phyloP scores from a whole-genome alignment of 768 basidiomycete genomes.

The Amanita thiersii region DNA sequence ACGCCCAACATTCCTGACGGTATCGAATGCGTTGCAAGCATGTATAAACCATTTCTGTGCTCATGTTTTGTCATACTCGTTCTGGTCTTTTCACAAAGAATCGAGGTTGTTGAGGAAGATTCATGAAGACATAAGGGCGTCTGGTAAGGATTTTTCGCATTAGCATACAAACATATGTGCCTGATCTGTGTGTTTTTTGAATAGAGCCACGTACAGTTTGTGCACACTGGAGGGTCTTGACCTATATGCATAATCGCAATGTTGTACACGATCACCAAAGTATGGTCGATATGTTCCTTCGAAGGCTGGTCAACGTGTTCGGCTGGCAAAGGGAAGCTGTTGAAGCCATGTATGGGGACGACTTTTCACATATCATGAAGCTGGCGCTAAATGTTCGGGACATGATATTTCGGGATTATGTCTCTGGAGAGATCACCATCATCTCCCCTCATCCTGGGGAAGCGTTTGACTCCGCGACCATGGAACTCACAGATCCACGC shows the following conservation, averaged over 20 bases:
- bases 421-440: constrained; percentile 1
- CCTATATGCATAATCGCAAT: neutral
- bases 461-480: neutral
- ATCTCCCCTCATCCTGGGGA: neutral
- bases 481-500: constrained; percentile 3
- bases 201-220: neutral
- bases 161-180: neutral
- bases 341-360: neutral
- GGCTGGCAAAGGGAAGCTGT: neutral
- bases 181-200: neutral
- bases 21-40: neutral
- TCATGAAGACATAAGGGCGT: neutral
- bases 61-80: neutral
- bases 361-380: neutral
- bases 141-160: neutral
- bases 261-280: constrained; percentile 3
- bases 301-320: neutral
- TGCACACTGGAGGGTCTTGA: constrained; percentile 1
- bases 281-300: neutral
- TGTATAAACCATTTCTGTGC: neutral
- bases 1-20: neutral
- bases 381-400: neutral
- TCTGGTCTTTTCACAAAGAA: neutral
- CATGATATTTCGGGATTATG: constrained; percentile 2
- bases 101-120: neutral